A percentile compares a stretch with the other conserved stretches of the same genome.
Evolutionary conservation across 768 basidiomycete genomes (phyloP).

Genomic region (Coprinopsis cinerea): DNA sequence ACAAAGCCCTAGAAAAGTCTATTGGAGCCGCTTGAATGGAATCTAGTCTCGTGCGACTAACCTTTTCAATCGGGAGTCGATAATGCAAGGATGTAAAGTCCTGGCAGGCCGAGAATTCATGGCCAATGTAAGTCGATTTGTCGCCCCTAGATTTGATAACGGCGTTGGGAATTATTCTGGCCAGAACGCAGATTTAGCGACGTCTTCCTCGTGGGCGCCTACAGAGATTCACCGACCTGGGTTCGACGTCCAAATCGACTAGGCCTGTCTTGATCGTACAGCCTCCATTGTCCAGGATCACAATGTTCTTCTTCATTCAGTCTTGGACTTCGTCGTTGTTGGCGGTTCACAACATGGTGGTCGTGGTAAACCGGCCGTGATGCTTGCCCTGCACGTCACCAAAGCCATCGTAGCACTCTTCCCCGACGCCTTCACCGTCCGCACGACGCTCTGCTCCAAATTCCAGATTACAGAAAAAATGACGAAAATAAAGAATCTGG

Average conservation of each 20-base stretch:
- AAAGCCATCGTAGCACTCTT: background rate
- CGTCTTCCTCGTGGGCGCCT: background rate
- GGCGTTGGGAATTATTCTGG: conserved; percentile 73
- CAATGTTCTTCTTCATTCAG: conserved; percentile 25
- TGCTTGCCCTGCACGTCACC: background rate
- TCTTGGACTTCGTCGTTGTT: background rate
- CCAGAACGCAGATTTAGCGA: conserved; percentile 10
- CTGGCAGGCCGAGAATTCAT: conserved; percentile 70
- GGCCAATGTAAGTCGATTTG: conserved; percentile 77
- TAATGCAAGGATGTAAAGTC: conserved; percentile 82
- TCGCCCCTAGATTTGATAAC: conserved; percentile 82
- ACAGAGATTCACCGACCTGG: conserved; percentile 2
- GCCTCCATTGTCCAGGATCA: conserved; percentile 87
- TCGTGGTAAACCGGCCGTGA: conserved; percentile 8
- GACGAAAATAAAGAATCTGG: background rate
- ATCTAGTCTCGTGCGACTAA: conserved; percentile 21
- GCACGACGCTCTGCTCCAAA: no score
- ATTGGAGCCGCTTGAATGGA: conserved; percentile 6
- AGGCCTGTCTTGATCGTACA: conserved; percentile 74
- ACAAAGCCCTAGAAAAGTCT: conserved; percentile 67
- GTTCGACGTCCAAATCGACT: conserved; percentile 28
- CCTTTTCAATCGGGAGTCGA: conserved; percentile 85
- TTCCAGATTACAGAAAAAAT: background rate
- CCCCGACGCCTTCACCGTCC: background rate
- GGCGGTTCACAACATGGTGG: conserved; percentile 10